phyloP scores from a whole-genome alignment of 768 basidiomycete genomes.

The Rhizopogon vesiculosus region DNA sequence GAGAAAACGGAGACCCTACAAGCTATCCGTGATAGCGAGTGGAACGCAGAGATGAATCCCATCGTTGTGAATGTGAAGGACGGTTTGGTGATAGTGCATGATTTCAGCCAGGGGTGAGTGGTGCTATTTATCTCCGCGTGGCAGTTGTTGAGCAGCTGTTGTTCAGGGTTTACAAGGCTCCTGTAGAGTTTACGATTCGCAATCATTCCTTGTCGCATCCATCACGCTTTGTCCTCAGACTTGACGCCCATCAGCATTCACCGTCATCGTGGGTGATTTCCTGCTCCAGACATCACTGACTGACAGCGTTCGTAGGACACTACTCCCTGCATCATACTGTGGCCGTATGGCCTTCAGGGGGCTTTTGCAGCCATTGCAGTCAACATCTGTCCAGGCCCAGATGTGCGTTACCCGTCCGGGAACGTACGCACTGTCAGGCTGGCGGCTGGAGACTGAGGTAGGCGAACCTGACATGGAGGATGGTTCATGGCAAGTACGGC shows the following conservation, averaged over 20 bases:
- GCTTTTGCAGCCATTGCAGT: conserved; percentile 45
- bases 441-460: conserved; percentile 69
- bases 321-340: conserved; percentile 50
- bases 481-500: conserved; percentile 30
- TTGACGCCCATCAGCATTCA: conserved; percentile 26
- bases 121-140: not conserved
- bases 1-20: conserved; percentile 65
- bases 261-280: conserved; percentile 14
- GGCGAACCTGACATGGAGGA: conserved; percentile 27
- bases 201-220: conserved; percentile 70
- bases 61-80: conserved; percentile 48
- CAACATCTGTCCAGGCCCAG: conserved; percentile 38
- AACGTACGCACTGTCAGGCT: conserved; percentile 58
- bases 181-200: conserved; percentile 52
- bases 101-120: conserved; percentile 69
- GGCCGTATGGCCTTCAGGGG: conserved; percentile 70
- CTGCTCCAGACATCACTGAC: not conserved
- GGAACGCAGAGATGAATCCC: conserved; percentile 81
- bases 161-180: conserved; percentile 49
- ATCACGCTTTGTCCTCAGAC: conserved; percentile 51
- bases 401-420: conserved; percentile 65
- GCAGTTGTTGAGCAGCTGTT: conserved; percentile 4
- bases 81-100: conserved; percentile 43
- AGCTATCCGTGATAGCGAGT: conserved; percentile 63
- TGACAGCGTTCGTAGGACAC: conserved; percentile 27